These are phyloP conservation scores for Cenchrus fungigraminus DNA, from an alignment of 176 grass and related monocot species.

Conservation along the genomic window DNA sequence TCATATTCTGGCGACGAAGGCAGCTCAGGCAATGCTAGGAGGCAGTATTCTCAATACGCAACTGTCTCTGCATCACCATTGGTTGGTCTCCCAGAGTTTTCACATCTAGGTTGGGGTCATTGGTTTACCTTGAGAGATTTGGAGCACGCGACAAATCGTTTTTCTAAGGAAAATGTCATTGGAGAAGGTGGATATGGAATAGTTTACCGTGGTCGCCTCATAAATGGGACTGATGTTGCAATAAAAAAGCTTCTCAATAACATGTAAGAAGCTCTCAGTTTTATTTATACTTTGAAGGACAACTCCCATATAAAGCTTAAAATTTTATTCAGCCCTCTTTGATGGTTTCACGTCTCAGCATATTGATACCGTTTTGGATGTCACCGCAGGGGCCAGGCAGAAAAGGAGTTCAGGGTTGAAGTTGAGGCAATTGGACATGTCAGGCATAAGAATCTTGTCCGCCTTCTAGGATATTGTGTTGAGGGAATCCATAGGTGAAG, in stretches of 20 bases:
- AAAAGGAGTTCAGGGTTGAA: constrained; percentile 46
- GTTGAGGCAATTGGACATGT: constrained; percentile 39
- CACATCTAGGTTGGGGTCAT: constrained; percentile 66
- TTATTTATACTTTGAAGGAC: background rate
- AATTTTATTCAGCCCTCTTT: background rate
- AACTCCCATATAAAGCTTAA: background rate
- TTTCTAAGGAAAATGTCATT: constrained; percentile 39
- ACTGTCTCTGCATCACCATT: constrained; percentile 53
- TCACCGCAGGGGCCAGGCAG: constrained; percentile 27
- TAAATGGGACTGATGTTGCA: constrained; percentile 39
- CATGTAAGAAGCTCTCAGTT: constrained; percentile 22
- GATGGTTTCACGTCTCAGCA: background rate
- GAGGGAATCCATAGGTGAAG: constrained; percentile 56
- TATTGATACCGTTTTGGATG: background rate
- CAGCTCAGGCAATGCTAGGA: constrained; percentile 44
- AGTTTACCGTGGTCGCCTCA: constrained; percentile 30
- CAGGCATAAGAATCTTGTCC: constrained; percentile 45
- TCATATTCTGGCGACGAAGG: constrained; percentile 59
- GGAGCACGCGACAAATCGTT: constrained; percentile 30
- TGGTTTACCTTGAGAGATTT: constrained; percentile 41
- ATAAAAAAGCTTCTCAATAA: constrained; percentile 42
- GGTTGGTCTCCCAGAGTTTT: constrained; percentile 58
- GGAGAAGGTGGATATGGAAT: constrained; percentile 37
- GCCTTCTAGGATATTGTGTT: constrained; percentile 47
- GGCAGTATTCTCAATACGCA: constrained; percentile 35